Evolutionary conservation across 768 basidiomycete genomes (phyloP).

Genomic region (Suillus plorans): DNA sequence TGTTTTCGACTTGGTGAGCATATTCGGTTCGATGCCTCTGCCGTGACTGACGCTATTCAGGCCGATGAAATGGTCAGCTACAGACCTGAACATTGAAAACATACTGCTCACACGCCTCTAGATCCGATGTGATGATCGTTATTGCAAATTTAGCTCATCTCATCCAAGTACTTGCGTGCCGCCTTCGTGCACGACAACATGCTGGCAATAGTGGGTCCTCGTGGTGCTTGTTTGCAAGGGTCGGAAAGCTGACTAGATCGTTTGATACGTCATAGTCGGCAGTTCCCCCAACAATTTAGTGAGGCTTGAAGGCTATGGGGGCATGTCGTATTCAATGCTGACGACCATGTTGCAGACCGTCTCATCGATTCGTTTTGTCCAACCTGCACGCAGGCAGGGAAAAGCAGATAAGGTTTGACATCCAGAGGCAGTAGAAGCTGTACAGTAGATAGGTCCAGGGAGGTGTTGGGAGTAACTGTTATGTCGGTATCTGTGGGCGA

Average conservation of each 20-base stretch:
- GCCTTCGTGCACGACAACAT: constrained; percentile 56
- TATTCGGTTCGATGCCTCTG: constrained; percentile 1
- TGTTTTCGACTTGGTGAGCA: constrained; percentile 49
- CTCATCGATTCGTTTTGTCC: constrained; percentile 37
- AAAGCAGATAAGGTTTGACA: constrained; percentile 5
- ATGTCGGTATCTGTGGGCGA: background rate
- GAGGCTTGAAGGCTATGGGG: constrained; percentile 27
- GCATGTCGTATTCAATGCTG: constrained; percentile 13
- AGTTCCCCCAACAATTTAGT: constrained; percentile 73
- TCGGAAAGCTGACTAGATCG: constrained; percentile 23
- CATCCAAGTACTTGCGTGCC: constrained; percentile 60
- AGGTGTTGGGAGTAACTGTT: background rate
- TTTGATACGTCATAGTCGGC: constrained; percentile 44
- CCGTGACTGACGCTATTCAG: constrained; percentile 33
- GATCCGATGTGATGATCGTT: constrained; percentile 64
- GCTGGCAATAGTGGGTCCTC: constrained; percentile 74
- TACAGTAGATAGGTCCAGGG: background rate
- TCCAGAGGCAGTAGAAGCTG: constrained; percentile 5
- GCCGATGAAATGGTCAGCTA: constrained; percentile 57
- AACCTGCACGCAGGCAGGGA: constrained; percentile 20
- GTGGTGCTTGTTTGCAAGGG: constrained; percentile 10
- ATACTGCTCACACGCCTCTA: constrained; percentile 30
- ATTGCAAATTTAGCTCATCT: constrained; percentile 69
- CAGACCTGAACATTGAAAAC: constrained; percentile 12
- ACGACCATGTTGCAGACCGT: constrained; percentile 30